A percentile compares a stretch with the other conserved stretches of the same genome.
Conservation (phyloP, 2,329 filamentous ascomycete species). For the Colletotrichum sp. region DNA sequence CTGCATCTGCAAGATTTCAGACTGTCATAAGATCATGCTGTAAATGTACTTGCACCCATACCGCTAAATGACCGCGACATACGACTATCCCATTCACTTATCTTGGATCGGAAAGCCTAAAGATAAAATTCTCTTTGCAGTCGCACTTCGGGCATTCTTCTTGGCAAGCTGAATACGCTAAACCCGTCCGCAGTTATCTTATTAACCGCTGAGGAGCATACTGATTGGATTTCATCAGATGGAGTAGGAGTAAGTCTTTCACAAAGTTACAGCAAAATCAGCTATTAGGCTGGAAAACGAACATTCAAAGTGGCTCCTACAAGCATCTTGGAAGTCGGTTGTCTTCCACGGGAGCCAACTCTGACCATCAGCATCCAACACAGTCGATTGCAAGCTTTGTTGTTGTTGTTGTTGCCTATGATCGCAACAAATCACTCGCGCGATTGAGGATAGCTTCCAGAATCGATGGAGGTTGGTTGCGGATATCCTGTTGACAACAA, state of each 20-base stretch:
- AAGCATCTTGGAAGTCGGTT: neutral
- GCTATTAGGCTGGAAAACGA: neutral
- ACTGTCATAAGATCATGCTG: neutral
- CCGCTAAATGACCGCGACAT: neutral
- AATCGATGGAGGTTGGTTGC: no score
- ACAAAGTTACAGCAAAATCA: neutral
- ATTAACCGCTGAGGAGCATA: neutral
- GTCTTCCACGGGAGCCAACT: neutral
- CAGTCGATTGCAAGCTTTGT: no score
- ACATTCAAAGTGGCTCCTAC: neutral
- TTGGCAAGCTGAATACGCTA: neutral
- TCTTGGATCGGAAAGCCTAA: neutral
- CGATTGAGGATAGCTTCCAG: no score
- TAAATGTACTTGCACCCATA: neutral
- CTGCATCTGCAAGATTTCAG: neutral
- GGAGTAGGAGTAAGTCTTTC: neutral
- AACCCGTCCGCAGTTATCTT: neutral
- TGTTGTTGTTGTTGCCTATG: no score
- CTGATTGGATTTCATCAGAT: neutral
- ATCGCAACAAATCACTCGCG: no score
- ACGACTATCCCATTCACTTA: neutral
- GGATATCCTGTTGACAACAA: no score
- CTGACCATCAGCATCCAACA: no score
- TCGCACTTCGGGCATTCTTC: neutral
- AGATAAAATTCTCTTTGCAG: neutral